Evolutionary conservation across 78 protist species (phyloP), one percentile per base, ranked within the genome.

Genomic region (Isochrysis galbana): DNA sequence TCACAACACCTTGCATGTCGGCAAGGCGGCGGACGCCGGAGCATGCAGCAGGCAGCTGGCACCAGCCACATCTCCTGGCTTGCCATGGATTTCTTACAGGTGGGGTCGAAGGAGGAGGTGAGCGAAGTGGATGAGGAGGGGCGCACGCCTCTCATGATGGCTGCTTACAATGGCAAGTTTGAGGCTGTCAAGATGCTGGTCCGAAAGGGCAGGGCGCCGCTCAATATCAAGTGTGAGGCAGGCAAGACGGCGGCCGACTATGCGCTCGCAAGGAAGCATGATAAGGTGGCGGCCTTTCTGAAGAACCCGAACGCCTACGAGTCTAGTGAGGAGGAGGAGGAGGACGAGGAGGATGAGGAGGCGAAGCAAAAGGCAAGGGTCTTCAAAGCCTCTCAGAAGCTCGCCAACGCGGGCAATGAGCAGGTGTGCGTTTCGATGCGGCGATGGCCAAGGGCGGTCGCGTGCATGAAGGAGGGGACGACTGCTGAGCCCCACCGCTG

Each of bases 61-160:
- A n/a, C n/a, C n/a, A n/a, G n/a, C n/a, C n/a, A n/a, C n/a, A n/a
- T n/a, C n/a, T n/a, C n/a, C n/a, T n/a, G n/a, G n/a, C n/a, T n/a
- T n/a, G n/a, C n/a, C n/a, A n/a, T n/a, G n/a, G n/a, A n/a, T n/a
- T n/a, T n/a, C n/a, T n/a, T n/a, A n/a, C n/a, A n/a, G n/a, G 7
- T 69, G n/a, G 88, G 88, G 55, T 19, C 1, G 1, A 0, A 0
- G 39, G 34, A 41, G 29, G 88, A 80, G 21, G 5, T 80, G 14
- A 54, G 44, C 36, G 54, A 25, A 25, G 25, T 54, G 26, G 88
- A 80, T 25, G 88, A 44, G 38, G 88, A 80, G 21, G 88, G 55
- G 17, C 88, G 88, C 55, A 80, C 88, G 25, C 48, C 88, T 46
- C 88, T 80, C 26, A 80, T 80, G 88, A 41, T 80, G 88, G 88